Evolutionary conservation across 805 yeast genomes (phyloP).

Genomic region (Lachancea kluyveri): DNA sequence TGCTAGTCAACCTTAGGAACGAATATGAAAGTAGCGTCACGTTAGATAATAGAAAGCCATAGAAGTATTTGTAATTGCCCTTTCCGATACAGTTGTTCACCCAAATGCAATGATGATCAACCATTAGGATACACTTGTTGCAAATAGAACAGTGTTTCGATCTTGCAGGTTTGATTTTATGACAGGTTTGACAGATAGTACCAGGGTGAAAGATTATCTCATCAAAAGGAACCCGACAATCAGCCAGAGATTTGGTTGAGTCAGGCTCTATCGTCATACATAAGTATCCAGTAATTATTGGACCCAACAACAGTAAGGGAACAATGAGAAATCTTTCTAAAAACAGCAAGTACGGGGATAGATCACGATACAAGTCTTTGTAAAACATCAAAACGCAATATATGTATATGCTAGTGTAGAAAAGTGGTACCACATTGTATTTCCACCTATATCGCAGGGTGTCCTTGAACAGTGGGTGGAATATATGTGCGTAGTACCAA

Average conservation of each 20-base stretch:
- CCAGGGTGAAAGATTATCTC: slow-evolving; percentile 46
- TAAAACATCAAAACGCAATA: slow-evolving; percentile 17
- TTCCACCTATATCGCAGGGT: slow-evolving; percentile 21
- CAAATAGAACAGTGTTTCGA: slow-evolving; percentile 73
- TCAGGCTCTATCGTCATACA: slow-evolving; percentile 19
- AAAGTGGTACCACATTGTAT: slow-evolving; percentile 24
- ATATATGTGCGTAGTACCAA: slow-evolving; percentile 21
- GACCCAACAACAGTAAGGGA: slow-evolving; percentile 17
- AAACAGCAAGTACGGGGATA: slow-evolving; percentile 8
- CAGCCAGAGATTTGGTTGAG: slow-evolving; percentile 5
- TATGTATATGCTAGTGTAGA: slow-evolving; percentile 21
- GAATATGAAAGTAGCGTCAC: slow-evolving; percentile 40
- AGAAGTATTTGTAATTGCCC: slow-evolving; percentile 56
- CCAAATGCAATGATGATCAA: slow-evolving; percentile 75
- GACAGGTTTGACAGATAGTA: slow-evolving; percentile 52
- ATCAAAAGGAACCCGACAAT: slow-evolving; percentile 36
- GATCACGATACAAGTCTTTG: slow-evolving; percentile 11
- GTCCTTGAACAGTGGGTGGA: slow-evolving; percentile 22
- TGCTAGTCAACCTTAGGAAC: slow-evolving; percentile 19
- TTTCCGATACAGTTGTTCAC: slow-evolving; percentile 71
- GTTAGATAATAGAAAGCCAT: slow-evolving; percentile 48
- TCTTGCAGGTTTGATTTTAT: slow-evolving; percentile 59
- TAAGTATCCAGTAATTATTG: slow-evolving; percentile 16
- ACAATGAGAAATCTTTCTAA: slow-evolving; percentile 19
- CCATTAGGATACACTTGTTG: slow-evolving; percentile 51